Evolutionary conservation across 768 basidiomycete genomes (phyloP).

Genomic region (Termitomyces sp.): DNA sequence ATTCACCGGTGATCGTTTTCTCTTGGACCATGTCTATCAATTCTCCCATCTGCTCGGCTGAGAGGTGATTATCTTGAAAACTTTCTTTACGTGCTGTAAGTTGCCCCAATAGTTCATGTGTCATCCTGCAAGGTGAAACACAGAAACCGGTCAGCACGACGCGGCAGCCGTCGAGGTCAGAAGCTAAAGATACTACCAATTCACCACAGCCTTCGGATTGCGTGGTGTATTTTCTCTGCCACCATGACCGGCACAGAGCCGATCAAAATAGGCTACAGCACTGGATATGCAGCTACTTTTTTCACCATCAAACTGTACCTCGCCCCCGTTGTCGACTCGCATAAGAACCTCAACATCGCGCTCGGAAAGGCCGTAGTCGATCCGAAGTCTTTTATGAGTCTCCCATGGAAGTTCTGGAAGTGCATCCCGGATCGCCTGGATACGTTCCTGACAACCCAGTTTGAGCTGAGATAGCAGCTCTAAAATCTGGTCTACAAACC

Average conservation of each 20-base stretch:
- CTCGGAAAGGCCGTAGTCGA: slow-evolving; percentile 40
- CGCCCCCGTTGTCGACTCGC: slow-evolving; percentile 59
- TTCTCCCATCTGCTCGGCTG: slow-evolving; percentile 62
- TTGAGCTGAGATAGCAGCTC: neutral
- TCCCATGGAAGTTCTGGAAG: slow-evolving; percentile 79
- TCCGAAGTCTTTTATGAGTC: slow-evolving; percentile 52
- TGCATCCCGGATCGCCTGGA: slow-evolving; percentile 40
- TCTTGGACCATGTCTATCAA: slow-evolving; percentile 72
- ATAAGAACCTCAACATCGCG: slow-evolving; percentile 76
- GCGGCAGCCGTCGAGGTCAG: slow-evolving; percentile 6
- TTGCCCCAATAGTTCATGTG: slow-evolving; percentile 82
- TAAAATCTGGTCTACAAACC: slow-evolving; percentile 23
- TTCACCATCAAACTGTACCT: slow-evolving; percentile 60
- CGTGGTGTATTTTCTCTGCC: slow-evolving; percentile 24
- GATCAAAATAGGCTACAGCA: slow-evolving; percentile 80
- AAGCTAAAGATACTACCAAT: slow-evolving; percentile 57
- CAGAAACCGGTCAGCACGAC: neutral
- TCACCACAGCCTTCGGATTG: slow-evolving; percentile 68
- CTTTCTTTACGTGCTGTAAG: slow-evolving; percentile 53
- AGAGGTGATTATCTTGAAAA: slow-evolving; percentile 55
- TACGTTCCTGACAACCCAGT: slow-evolving; percentile 48
- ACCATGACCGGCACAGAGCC: slow-evolving; percentile 37
- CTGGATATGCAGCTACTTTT: slow-evolving; percentile 23
- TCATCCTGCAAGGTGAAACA: slow-evolving; percentile 54
- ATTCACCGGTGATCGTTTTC: slow-evolving; percentile 64